These are phyloP conservation scores for Aureobasidium sp. DNA, from an alignment of 2,329 filamentous ascomycete genomes.

Conservation along the genomic window DNA sequence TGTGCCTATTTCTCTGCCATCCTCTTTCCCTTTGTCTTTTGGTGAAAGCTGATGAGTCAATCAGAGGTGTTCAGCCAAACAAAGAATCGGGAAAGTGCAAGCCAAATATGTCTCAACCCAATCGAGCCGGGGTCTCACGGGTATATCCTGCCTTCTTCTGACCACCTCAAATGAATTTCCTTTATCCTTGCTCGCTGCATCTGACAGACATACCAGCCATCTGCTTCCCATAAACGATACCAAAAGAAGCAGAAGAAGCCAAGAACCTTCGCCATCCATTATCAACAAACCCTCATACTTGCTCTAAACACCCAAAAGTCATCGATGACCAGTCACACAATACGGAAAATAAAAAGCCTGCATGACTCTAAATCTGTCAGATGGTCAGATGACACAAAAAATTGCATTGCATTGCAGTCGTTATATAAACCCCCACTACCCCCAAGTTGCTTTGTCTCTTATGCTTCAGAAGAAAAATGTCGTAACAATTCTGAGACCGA, in stretches of 20 bases:
- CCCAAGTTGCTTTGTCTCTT: background rate
- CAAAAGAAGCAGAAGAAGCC: background rate
- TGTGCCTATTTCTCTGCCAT: background rate
- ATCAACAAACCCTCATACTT: too few relatives aligned
- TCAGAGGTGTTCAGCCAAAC: background rate
- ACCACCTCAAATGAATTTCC: background rate
- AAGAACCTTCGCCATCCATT: too few relatives aligned
- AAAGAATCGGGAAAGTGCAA: background rate
- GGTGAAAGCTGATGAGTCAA: background rate
- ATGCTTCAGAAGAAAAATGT: background rate
- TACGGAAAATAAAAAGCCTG: too few relatives aligned
- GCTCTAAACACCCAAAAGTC: too few relatives aligned
- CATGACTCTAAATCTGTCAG: too few relatives aligned
- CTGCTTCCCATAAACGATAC: too few relatives aligned
- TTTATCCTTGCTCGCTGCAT: background rate
- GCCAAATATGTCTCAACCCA: background rate
- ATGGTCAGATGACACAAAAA: too few relatives aligned
- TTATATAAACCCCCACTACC: background rate
- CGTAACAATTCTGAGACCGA: background rate
- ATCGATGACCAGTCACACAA: too few relatives aligned
- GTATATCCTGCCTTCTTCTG: background rate
- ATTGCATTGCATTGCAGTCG: too few relatives aligned
- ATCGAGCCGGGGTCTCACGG: background rate
- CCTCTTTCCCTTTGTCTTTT: too few relatives aligned
- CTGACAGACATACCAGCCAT: background rate